These are phyloP conservation scores for Metschnikowia cerradonensis DNA, from an alignment of 805 yeast species.

Conservation along the genomic window DNA sequence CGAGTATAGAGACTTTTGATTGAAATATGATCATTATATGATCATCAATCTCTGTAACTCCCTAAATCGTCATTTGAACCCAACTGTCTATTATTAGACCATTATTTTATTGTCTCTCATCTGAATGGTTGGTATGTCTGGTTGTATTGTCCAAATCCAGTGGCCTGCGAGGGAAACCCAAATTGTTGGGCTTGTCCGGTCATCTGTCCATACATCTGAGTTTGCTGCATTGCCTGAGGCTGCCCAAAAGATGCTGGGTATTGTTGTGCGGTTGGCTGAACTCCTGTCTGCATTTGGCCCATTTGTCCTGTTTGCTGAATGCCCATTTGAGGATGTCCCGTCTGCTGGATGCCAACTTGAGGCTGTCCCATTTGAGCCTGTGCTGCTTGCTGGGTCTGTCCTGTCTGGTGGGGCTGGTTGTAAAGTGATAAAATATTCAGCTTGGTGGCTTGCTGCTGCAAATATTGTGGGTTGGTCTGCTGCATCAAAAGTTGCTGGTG, in stretches of 20 bases:
- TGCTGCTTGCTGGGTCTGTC: slow-evolving; percentile 11
- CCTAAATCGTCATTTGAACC: too few species aligned
- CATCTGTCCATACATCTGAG: neutral
- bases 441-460: slow-evolving; percentile 32
- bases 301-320: neutral
- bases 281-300: too few species aligned
- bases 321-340: neutral
- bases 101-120: neutral
- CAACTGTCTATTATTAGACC: too few species aligned
- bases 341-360: neutral
- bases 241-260: neutral
- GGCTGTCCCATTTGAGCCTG: neutral
- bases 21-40: too few species aligned
- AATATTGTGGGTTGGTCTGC: slow-evolving; percentile 25
- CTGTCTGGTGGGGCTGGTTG: slow-evolving; percentile 28
- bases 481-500: slow-evolving; percentile 35
- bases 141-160: slow-evolving; percentile 2
- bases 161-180: slow-evolving; percentile 1
- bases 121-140: slow-evolving; percentile 1
- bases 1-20: too few species aligned
- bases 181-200: neutral
- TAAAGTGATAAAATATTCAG: slow-evolving; percentile 34
- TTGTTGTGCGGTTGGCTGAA: too few species aligned
- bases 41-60: too few species aligned
- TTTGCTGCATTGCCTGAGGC: neutral